Percentiles rank a stretch among this genome's conserved stretches.
Conservation (phyloP, 2,329 filamentous ascomycete genomes). For the Pseudogymnoascus sp. region DNA sequence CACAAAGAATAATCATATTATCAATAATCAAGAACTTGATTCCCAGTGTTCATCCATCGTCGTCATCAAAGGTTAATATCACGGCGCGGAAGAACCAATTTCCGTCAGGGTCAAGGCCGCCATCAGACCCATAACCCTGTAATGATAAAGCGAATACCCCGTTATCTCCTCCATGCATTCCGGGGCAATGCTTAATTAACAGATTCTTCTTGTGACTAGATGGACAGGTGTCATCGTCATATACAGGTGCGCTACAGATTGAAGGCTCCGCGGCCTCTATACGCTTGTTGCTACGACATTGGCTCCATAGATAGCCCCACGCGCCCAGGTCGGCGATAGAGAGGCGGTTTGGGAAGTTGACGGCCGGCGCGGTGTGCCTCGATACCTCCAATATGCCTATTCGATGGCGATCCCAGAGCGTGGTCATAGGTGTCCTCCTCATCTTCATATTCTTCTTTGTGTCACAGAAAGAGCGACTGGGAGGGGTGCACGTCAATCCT, state of each 20-base stretch:
- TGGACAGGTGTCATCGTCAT: not conserved
- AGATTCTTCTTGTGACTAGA: not conserved
- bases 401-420: not conserved
- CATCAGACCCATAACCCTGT: not conserved
- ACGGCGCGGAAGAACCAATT: not conserved
- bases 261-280: not conserved
- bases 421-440: not conserved
- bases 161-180: not conserved
- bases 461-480: not conserved
- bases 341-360: not conserved
- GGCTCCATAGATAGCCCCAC: not conserved
- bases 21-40: not conserved
- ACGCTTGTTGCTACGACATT: not conserved
- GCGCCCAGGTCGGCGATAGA: not conserved
- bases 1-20: not conserved
- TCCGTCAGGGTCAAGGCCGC: not conserved
- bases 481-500: not conserved
- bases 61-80: not conserved
- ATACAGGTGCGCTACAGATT: not conserved
- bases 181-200: constrained; percentile 2
- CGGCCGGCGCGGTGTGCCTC: not conserved
- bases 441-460: not conserved
- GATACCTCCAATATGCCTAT: not conserved
- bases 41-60: not conserved
- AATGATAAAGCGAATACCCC: not conserved